Base-by-base conservation (phyloP, 805 yeast species). In the Geotrichum ghanense region DNA sequence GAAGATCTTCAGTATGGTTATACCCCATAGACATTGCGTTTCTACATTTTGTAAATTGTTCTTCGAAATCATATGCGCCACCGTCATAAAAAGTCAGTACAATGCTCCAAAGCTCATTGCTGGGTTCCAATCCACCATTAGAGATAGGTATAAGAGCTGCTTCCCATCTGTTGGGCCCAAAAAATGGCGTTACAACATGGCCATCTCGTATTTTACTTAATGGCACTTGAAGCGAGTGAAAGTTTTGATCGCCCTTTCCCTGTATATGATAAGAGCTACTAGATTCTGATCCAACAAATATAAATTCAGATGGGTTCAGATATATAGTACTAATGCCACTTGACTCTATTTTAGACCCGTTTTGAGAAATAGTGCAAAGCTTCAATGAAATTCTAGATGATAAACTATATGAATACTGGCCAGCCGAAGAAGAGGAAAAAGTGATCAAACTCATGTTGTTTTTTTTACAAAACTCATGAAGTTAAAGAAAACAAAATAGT, bases 101-200 rank as follows among this genome's bases (percentile, higher is more conserved):
- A 17, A 62, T 43, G 5, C 48, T 46, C 62, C 66, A 62, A n/a
- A 44, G 39, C 20, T 23, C 45, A 12, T 43, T 48, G 7, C 26
- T 31, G 3, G 62, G 62, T 39, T 55, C 62, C 20, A 57, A 41
- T 12, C 57, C 56, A 2, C 52, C 51, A n/a, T 44, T 49, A 1
- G 23, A 22, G 10, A 48, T 45, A 7, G 62, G 59, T n/a, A 47
- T 34, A 10, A 62, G 44, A 2, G 41, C 22, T 17, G 57, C 56
- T 39, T 52, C 53, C 64, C 64, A 61, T 20, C 51, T 50, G 44
- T 64, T 58, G 17, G 68, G 67, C 2, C 68, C 68, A 22, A 64
- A 53, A 65, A 65, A 64, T 5, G 68, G 68, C 54, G 61, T 63
- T 7, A 53, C 50, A 16, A 63, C 43, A 25, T 46, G 41, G 22